Conservation (phyloP, 2,329 filamentous ascomycete genomes). For the Neopestalotiopsis sp. region DNA sequence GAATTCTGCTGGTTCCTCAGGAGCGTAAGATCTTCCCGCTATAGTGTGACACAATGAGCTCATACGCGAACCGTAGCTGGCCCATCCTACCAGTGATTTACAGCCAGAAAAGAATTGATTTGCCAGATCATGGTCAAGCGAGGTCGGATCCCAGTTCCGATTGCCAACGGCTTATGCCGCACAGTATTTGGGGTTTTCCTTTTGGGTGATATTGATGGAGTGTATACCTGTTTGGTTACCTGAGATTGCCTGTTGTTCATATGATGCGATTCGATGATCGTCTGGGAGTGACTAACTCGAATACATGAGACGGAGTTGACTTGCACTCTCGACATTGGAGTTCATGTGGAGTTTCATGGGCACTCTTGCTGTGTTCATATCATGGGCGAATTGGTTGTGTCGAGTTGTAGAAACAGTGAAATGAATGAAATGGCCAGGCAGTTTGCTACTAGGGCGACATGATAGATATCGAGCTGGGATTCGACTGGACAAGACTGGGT, state of each 20-base stretch:
- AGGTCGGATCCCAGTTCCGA: neutral
- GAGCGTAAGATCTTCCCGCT: constrained; percentile 3
- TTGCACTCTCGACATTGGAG: too few relatives aligned
- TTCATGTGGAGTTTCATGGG: too few relatives aligned
- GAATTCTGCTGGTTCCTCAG: neutral
- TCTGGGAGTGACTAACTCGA: too few relatives aligned
- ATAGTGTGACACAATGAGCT: neutral
- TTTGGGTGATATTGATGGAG: too few relatives aligned
- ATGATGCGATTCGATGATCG: too few relatives aligned
- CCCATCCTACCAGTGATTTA: neutral
- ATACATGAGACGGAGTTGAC: too few relatives aligned
- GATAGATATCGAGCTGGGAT: neutral
- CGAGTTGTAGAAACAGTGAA: too few relatives aligned
- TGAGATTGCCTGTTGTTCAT: too few relatives aligned
- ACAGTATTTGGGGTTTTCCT: neutral
- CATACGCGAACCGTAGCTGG: neutral
- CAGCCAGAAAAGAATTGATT: neutral
- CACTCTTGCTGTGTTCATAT: too few relatives aligned
- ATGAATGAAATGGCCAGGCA: neutral
- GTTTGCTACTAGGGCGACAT: neutral
- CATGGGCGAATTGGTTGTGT: too few relatives aligned
- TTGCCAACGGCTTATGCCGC: neutral
- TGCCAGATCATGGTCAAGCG: neutral
- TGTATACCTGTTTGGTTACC: too few relatives aligned
- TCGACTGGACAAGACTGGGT: neutral